Conservation (phyloP, 306 rosid genomes). For the Rubus parviflorus region DNA sequence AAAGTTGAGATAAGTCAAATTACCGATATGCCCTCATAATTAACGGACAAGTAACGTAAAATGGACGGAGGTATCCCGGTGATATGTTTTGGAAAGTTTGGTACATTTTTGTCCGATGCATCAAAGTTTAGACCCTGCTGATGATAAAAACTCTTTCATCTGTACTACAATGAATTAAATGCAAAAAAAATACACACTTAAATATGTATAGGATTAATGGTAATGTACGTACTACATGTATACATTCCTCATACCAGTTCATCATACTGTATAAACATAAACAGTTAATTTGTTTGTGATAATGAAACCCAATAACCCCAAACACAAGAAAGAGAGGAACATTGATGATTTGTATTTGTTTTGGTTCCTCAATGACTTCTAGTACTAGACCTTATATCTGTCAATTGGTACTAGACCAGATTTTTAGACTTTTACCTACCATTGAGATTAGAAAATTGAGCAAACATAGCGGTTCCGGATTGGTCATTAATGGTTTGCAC, state of each 20-base stretch:
- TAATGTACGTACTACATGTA: background rate
- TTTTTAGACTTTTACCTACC: constrained; percentile 53
- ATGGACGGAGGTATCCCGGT: too few relatives aligned
- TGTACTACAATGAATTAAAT: background rate
- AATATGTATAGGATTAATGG: background rate
- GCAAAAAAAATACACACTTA: background rate
- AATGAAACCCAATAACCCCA: background rate
- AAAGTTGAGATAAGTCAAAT: too few relatives aligned
- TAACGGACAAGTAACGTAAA: too few relatives aligned
- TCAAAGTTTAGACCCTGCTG: too few relatives aligned
- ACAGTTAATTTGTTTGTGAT: background rate
- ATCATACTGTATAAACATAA: constrained; percentile 11
- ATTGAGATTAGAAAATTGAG: constrained; percentile 61
- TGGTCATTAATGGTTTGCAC: constrained; percentile 47
- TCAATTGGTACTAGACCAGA: background rate
- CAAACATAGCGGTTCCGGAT: constrained; percentile 69
- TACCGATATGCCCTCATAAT: too few relatives aligned
- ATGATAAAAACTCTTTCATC: background rate
- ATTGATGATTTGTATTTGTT: background rate
- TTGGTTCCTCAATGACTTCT: background rate
- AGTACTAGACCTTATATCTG: constrained; percentile 6
- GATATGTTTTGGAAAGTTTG: too few relatives aligned
- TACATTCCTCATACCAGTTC: constrained; percentile 9
- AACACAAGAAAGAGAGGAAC: background rate
- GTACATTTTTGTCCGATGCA: too few relatives aligned